Evolutionary conservation across 2,329 filamentous ascomycete genomes (phyloP), one percentile per base, ranked within the genome.

Genomic region (Colletotrichum spaethianum): DNA sequence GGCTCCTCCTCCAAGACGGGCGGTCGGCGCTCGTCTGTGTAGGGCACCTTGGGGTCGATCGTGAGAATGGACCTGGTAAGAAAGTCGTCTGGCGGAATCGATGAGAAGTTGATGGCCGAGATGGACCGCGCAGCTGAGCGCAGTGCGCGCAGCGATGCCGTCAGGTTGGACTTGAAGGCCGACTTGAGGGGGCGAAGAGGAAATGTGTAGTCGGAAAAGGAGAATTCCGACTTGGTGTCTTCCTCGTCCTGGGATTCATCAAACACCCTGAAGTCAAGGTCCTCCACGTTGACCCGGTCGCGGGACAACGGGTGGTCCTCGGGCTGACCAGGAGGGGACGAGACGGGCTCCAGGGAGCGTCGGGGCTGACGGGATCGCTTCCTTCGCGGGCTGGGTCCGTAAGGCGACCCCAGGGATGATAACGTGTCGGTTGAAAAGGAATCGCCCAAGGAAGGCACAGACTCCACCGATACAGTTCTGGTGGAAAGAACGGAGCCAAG

Each of bases 131-230:
- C 91, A 1, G 91, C 91, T 44, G 89, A 91, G 72, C 89, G 88
- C 69, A 93, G 79, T 42, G 91, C 91, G 26, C 90, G 87, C 57
- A 93, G 82, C 12, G 91, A 93, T 8, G 91, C 91, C 7, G 91
- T 93, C 46, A 93, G 79, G 76, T 93, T 93, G 4, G 91, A 93
- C 79, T 92, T 92, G 83, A 93, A 93, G 8, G 87, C 90, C 44
- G 86, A 86, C 70, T 85, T 84, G 44, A 90, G 81, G 2, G 88
- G 88, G 61, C 82, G 85, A 72, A 88, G 82, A n/a, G 81, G 81
- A 53, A 82, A 76, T 2, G 79, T 75, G 36, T 82, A 78, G 66
- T 75, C 68, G 12, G 76, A 76, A 4, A 75, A 78, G 3, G 78
- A 77, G 50, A 78, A 71, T 31, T 81, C 79, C 9, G 80, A 80